These are phyloP conservation scores for Microthyrium microscopicum DNA, from an alignment of 2,329 filamentous ascomycete species.

Conservation along the genomic window DNA sequence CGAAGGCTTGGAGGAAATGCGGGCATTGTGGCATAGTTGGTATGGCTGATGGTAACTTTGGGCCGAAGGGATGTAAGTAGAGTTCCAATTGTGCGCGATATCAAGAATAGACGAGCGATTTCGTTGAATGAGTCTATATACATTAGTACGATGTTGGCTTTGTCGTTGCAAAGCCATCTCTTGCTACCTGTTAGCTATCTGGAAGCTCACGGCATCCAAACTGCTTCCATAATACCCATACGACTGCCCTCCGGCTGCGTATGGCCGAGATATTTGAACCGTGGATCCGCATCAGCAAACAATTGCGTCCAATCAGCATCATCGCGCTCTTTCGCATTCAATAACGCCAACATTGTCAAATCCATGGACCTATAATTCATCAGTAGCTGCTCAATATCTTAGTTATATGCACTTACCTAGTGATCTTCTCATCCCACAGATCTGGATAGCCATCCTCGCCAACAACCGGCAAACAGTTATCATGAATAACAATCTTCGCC, in stretches of 20 bases:
- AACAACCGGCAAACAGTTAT: slow-evolving; percentile 8
- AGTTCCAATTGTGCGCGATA: too few species aligned
- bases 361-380: slow-evolving; percentile 4
- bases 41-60: too few species aligned
- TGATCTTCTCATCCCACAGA: slow-evolving; percentile 8
- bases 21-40: too few species aligned
- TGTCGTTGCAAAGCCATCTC: too few species aligned
- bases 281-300: slow-evolving; percentile 3
- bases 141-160: too few species aligned
- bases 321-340: slow-evolving; percentile 8
- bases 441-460: not conserved
- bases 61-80: too few species aligned
- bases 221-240: slow-evolving; percentile 7
- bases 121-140: too few species aligned
- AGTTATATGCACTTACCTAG: slow-evolving; percentile 4
- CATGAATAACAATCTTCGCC: slow-evolving; percentile 17
- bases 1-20: too few species aligned
- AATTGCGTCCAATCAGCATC: slow-evolving; percentile 3
- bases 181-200: too few species aligned
- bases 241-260: slow-evolving; percentile 1
- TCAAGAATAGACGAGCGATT: too few species aligned
- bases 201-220: slow-evolving; percentile 3
- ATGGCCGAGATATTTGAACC: slow-evolving; percentile 6
- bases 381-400: too few species aligned
- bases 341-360: slow-evolving; percentile 5